Base-by-base conservation (phyloP, 1,284 basidiomycete genomes). In the Trichosporon asahii region DNA sequence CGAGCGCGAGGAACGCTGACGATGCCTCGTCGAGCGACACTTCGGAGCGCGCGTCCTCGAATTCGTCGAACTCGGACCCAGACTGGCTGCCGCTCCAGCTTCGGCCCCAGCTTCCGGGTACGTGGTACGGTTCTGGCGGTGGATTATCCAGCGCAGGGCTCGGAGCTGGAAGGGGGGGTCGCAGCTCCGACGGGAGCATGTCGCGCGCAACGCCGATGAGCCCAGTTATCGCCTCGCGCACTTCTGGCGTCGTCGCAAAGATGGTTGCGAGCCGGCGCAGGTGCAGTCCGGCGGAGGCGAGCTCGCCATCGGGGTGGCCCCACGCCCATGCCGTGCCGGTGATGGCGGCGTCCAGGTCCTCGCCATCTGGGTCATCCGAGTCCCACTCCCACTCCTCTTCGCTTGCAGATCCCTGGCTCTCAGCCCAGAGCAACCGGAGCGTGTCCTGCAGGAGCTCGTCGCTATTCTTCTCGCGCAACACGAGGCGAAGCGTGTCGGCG, bases 391-490 rank as follows among this genome's bases (percentile, higher is more conserved):
- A 46, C 11, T 53, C 35, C 6, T 37, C 4, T 11, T 37, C 11
- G 46, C 33, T n/a, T 2, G 25, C 8, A n/a, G n/a, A n/a, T n/a
- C 21, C 53, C 27, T 15, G 33, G 12, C 53, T 21, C 37, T 69
- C 71, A 18, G 49, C 6, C 21, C 46, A 66, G 9, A 65, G 57
- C 27, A 72, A 23, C 53, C 63, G 65, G 25, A 65, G 7, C 5
- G 71, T 68, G 29, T 72, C 67, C 66, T 72, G 71, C 11, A 72
- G 18, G 23, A 72, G 61, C 63, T 72, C 66, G 65, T 72, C 71
- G 14, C 49, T 69, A 27, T 72, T 70, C 69, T 70, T 70, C 23
- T 68, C 67, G 2, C 33, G 35, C 23, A 72, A 12, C 1, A 64
- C 69, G 25, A 40, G 23, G 9, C 71, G 65, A 8, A 70, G 14